phyloP scores from a whole-genome alignment of 2,329 filamentous ascomycete genomes.

The Stemphylium beticola region DNA sequence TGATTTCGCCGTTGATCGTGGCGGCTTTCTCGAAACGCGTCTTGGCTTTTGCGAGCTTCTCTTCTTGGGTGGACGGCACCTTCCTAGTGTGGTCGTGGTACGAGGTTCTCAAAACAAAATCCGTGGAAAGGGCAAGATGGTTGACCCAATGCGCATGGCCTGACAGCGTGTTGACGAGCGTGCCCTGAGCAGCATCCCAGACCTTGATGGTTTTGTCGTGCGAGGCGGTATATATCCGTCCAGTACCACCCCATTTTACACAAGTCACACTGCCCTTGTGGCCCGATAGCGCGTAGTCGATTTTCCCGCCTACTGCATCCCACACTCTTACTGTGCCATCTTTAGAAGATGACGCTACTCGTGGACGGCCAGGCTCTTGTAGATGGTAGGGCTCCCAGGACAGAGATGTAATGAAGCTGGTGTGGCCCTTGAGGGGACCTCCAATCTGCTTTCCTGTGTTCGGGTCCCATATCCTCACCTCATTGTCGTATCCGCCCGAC shows the following conservation, averaged over 20 bases:
- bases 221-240: constrained; percentile 61
- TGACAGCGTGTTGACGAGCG: constrained; percentile 77
- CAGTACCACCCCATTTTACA: constrained; percentile 92
- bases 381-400: constrained; percentile 94
- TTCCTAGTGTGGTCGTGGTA: constrained; percentile 82
- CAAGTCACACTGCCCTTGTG: constrained; percentile 90
- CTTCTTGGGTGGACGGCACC: constrained; percentile 71
- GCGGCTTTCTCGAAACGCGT: constrained; percentile 86
- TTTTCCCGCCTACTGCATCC: constrained; percentile 77
- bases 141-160: constrained; percentile 96
- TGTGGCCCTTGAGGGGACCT: constrained; percentile 78
- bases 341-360: constrained; percentile 86
- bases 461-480: constrained; percentile 87
- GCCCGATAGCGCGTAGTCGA: constrained; percentile 82
- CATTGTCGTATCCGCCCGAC: constrained; percentile 92
- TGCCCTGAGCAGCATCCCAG: constrained; percentile 83
- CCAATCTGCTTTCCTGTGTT: constrained; percentile 77
- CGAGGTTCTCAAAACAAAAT: constrained; percentile 83
- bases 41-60: constrained; percentile 75
- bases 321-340: constrained; percentile 88
- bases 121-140: constrained; percentile 89
- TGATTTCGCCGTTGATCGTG: constrained; percentile 73
- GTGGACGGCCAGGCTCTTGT: constrained; percentile 73
- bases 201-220: constrained; percentile 93
- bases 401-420: constrained; percentile 85